A percentile compares a stretch with the other conserved stretches of the same genome.
Evolutionary conservation across 1,139 yeast species (phyloP).

Genomic region (Candida sp.): DNA sequence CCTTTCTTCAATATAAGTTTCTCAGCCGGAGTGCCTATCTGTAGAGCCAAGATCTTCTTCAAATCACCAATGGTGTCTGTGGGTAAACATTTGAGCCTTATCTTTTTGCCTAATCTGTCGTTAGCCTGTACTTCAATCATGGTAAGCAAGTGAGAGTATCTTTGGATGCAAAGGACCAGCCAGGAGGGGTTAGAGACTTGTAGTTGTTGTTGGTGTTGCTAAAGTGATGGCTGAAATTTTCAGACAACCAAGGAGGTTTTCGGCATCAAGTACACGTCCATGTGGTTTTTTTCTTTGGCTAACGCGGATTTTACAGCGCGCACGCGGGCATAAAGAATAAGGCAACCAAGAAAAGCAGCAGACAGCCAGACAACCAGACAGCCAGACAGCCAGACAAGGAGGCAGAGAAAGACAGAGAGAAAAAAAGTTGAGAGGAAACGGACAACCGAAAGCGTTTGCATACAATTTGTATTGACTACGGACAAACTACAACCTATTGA

Average conservation of each 20-base stretch:
- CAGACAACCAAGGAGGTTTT: background rate
- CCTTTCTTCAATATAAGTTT: conserved; percentile 76
- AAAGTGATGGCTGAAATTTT: too few species aligned
- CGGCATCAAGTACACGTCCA: background rate
- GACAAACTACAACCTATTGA: background rate
- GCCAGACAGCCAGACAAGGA: background rate
- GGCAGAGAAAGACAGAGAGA: background rate
- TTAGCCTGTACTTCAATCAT: conserved; percentile 38
- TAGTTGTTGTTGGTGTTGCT: too few species aligned
- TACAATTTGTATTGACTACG: background rate
- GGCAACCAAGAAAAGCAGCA: background rate
- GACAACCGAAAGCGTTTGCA: background rate
- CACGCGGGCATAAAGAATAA: background rate
- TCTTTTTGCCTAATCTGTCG: conserved; percentile 82
- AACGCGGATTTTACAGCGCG: too few species aligned
- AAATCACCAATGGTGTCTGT: conserved; percentile 93
- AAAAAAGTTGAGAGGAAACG: background rate
- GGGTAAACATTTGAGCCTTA: conserved; percentile 83
- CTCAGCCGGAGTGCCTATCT: conserved; percentile 75
- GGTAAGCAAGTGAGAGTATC: too few species aligned
- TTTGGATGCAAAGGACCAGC: too few species aligned
- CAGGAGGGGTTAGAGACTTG: too few species aligned
- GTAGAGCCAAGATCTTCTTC: conserved; percentile 82
- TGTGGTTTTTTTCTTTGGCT: too few species aligned
- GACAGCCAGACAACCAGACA: background rate